phyloP scores from a whole-genome alignment of 2,329 filamentous ascomycete species.

The Aspergillus sp. region DNA sequence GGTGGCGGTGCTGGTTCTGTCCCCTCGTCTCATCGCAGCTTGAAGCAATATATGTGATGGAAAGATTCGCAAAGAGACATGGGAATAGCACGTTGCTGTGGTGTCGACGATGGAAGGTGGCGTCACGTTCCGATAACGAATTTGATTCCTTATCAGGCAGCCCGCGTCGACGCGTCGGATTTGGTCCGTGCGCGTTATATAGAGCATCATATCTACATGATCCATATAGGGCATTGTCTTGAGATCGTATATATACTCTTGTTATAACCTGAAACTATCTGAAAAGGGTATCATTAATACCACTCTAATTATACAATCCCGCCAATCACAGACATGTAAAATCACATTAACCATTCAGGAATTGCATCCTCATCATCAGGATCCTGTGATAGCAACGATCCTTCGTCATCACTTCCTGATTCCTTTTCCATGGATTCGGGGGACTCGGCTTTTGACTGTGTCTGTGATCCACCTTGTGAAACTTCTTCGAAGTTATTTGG shows the following conservation, averaged over 20 bases:
- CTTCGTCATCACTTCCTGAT: slow-evolving; percentile 38
- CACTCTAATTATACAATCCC: too few relatives aligned
- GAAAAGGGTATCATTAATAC: slow-evolving; percentile 13
- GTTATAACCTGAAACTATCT: neutral
- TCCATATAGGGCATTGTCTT: neutral
- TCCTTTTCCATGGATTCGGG: slow-evolving; percentile 14
- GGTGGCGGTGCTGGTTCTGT: slow-evolving; percentile 8
- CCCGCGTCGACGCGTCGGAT: neutral
- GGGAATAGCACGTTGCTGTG: slow-evolving; percentile 5
- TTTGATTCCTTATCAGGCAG: slow-evolving; percentile 1
- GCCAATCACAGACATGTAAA: too few relatives aligned
- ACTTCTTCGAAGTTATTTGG: slow-evolving; percentile 21
- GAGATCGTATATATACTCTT: neutral
- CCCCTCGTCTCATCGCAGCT: slow-evolving; percentile 25
- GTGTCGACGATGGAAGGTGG: neutral
- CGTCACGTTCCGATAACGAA: neutral
- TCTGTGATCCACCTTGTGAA: slow-evolving; percentile 13
- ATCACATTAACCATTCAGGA: slow-evolving; percentile 55
- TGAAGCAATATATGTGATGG: slow-evolving; percentile 1
- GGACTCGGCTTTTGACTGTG: slow-evolving; percentile 5
- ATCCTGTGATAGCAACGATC: slow-evolving; percentile 56
- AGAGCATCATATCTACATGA: neutral
- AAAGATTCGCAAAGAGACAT: slow-evolving; percentile 7
- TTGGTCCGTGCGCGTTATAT: slow-evolving; percentile 1
- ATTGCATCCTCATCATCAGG: slow-evolving; percentile 63